A percentile compares a stretch with the other conserved stretches of the same genome.
Evolutionary conservation across 148 eudicot genomes (phyloP).

Genomic region (Nyssa sinensis): DNA sequence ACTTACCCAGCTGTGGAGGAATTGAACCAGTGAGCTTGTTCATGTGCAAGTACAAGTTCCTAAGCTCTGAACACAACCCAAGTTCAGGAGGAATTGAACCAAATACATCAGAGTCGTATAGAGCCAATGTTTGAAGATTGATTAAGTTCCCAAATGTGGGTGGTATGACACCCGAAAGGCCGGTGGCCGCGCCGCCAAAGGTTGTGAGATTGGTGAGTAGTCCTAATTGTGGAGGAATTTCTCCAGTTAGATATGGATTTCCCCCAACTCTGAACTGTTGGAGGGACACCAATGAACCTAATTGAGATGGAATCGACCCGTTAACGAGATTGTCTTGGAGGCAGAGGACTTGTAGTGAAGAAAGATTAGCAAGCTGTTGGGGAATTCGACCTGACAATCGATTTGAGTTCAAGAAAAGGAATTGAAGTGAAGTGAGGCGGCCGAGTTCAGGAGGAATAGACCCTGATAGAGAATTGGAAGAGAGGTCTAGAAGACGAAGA

Average conservation of each 20-base stretch:
- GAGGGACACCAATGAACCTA: slow-evolving; percentile 64
- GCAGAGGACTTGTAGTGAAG: slow-evolving; percentile 65
- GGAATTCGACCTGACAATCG: slow-evolving; percentile 57
- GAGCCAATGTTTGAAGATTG: slow-evolving; percentile 71
- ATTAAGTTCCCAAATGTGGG: slow-evolving; percentile 67
- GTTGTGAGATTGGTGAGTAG: slow-evolving; percentile 68
- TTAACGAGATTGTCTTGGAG: slow-evolving; percentile 73
- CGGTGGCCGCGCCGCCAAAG: slow-evolving; percentile 84
- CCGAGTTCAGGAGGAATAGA: slow-evolving; percentile 61
- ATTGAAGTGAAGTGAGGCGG: slow-evolving; percentile 47
- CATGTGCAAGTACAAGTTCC: slow-evolving; percentile 79
- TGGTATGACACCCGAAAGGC: slow-evolving; percentile 67
- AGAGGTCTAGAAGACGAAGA: slow-evolving; percentile 72
- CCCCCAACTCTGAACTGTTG: slow-evolving; percentile 85
- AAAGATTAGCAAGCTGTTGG: slow-evolving; percentile 49
- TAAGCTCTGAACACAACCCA: slow-evolving; percentile 59
- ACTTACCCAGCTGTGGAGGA: slow-evolving; percentile 65
- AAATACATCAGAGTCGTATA: slow-evolving; percentile 66
- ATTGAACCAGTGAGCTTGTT: slow-evolving; percentile 72
- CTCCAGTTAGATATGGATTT: slow-evolving; percentile 63
- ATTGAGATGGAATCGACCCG: slow-evolving; percentile 67
- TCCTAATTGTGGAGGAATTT: slow-evolving; percentile 66
- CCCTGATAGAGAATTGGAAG: slow-evolving; percentile 67
- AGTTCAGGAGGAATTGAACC: slow-evolving; percentile 73
- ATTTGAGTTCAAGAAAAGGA: slow-evolving; percentile 66